Base-by-base conservation (phyloP, 352 stramenopile genomes). In the Blastocystis sp. region DNA sequence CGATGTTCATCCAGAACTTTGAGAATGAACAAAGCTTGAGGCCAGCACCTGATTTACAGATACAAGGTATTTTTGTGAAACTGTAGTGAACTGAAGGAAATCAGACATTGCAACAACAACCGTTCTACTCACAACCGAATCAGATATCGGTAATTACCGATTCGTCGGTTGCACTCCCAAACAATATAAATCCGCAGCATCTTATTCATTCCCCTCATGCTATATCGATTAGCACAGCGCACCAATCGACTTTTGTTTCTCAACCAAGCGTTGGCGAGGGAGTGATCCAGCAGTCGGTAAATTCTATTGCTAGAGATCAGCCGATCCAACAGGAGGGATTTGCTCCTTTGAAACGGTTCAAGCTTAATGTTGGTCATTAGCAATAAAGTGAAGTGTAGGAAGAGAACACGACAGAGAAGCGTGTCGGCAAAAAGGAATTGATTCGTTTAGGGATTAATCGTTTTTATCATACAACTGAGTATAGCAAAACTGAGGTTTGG, bases 391-490 rank as follows among this genome's bases (percentile, higher is more conserved):
- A 62, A 53, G 11, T 20, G 13, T 79, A 79, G 68, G 37, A 62
- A 18, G 41, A 53, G 24, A 11, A 11, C 54, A 56, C 18, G 0
- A 7, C 34, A 34, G 41, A 62, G 11, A 81, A 81, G 45, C 69
- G 69, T 34, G 34, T 64, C 5, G 69, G 69, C 1, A 81, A 81
- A 16, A 62, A 63, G 37, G 69, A 81, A 20, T 26, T 81, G 41
- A 81, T 64, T 26, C 43, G 39, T 20, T n/a, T 63, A 43, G 69
- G 69, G 3, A 63, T 81, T 26, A 62, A 81, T 26, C 69, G 69
- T 6, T 81, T 81, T 47, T 81, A 43, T 26, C 20, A 39, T 8
- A 62, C 39, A 8, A 81, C 69, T 39, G 50, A 39, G 4, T 59
- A 59, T 53, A 62, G 24, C 55, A 34, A n/a, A 63, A 81, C 34